These are phyloP conservation scores for Russula lepida DNA, from an alignment of 768 basidiomycete species.

Conservation along the genomic window DNA sequence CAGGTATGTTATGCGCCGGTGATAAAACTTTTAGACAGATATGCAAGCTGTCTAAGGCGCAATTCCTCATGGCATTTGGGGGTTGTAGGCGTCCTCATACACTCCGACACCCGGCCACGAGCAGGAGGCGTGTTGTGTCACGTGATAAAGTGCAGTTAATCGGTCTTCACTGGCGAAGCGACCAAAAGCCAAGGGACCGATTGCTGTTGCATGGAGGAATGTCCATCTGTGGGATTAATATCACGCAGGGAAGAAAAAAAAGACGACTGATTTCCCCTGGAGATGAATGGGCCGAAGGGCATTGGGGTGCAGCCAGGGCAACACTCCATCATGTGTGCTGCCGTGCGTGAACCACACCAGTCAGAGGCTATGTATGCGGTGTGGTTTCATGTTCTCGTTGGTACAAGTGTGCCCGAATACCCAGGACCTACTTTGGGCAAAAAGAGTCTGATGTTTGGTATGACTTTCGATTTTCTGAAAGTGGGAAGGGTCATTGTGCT, in stretches of 20 bases:
- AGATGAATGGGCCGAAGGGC: background rate
- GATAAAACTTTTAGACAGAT: conserved; percentile 8
- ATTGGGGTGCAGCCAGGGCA: background rate
- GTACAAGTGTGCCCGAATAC: background rate
- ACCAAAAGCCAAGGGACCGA: background rate
- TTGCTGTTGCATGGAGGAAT: background rate
- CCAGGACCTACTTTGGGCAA: background rate
- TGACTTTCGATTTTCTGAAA: conserved; percentile 6
- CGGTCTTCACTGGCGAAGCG: background rate
- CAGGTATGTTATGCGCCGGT: conserved; percentile 4
- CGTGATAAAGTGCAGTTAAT: background rate
- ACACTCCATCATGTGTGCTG: background rate
- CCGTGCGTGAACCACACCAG: background rate
- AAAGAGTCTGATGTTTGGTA: background rate
- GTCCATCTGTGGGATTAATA: background rate
- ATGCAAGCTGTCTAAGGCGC: conserved; percentile 1
- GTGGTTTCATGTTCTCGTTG: conserved; percentile 13
- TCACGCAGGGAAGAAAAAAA: background rate
- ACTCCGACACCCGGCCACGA: conserved; percentile 14
- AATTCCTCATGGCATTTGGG: conserved; percentile 10
- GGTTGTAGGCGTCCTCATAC: conserved; percentile 2
- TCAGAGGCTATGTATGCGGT: conserved; percentile 10
- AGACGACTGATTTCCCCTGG: background rate
- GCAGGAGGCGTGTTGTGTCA: conserved; percentile 16
- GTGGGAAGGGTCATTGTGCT: background rate